Base-by-base conservation (phyloP, 2,329 filamentous ascomycete species). In the Fusarium torreyae region DNA sequence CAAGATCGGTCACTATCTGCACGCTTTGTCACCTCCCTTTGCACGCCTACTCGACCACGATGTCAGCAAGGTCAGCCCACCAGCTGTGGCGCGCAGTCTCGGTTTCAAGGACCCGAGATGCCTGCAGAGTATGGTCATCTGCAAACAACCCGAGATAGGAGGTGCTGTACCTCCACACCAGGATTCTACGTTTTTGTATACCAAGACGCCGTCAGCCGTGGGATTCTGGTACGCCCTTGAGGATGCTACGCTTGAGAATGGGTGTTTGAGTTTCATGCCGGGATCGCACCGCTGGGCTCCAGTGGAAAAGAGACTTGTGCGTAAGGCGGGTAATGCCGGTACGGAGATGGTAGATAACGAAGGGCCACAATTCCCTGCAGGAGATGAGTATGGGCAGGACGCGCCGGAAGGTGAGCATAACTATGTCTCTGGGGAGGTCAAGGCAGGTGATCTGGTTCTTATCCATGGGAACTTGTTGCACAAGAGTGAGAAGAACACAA, bases 171-270 rank as follows among this genome's bases (percentile, higher is more conserved):
- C 92, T 1, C 89, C 94, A 22, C 96, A 99, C 79, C 94, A 97
- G 81, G 95, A 98, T 80, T 93, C 89, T 69, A 94, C 94, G 1
- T 99, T 98, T 73, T 74, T 99, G 66, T 98, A 97, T 79, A 98
- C 96, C 2, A 84, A 94, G 70, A 92, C 93, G 38, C 95, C 95
- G 1, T 92, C 89, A 39, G 96, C 96, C 0, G 92, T 98, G 3
- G 96, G 96, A 0, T 98, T 95, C 83, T 99, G 96, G 96, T 97
- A 98, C 79, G 96, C 96, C 14, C 87, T 99, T 39, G 94, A 99
- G 82, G 95, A 98, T 80, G 93, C 94, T 22, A 95, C 92, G 9
- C 83, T 86, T 1, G 89, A 91, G 77, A 99, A 99, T 79, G 96
- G 94, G 2, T 97, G 94, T 75, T 80, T 99, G 75, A 93, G 91